These are phyloP conservation scores for Hirschioporus abietinus DNA, from an alignment of 768 basidiomycete species.

Conservation along the genomic window DNA sequence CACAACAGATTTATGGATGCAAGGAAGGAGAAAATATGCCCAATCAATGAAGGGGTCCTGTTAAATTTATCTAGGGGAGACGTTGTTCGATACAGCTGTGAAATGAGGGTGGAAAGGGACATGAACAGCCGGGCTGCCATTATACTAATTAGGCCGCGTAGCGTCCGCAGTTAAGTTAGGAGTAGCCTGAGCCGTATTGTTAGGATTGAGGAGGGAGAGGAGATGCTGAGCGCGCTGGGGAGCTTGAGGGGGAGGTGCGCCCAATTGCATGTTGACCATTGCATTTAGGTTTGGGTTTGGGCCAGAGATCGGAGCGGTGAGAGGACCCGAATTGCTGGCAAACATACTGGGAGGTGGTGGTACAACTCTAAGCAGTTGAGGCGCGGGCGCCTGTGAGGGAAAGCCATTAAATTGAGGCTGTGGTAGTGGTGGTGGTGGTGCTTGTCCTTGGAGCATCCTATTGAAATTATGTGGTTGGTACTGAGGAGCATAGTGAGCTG, in stretches of 20 bases:
- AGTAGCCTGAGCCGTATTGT: neutral
- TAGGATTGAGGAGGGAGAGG: neutral
- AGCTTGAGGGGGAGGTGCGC: neutral
- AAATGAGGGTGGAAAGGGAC: neutral
- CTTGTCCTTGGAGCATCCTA: neutral
- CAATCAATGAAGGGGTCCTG: neutral
- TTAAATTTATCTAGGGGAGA: neutral
- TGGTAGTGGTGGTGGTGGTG: neutral
- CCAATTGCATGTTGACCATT: neutral
- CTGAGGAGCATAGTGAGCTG: conserved; percentile 8
- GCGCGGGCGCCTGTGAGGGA: neutral
- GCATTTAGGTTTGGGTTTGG: conserved; percentile 11
- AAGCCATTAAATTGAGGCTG: neutral
- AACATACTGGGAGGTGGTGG: neutral
- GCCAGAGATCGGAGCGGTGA: conserved; percentile 9
- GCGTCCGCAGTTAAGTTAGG: conserved; percentile 1
- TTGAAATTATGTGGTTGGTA: conserved; percentile 1
- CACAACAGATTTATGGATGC: neutral
- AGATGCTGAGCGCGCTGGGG: neutral
- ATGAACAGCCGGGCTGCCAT: neutral
- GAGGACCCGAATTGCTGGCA: neutral
- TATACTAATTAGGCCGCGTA: neutral
- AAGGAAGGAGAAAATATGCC: neutral
- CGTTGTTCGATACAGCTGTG: neutral
- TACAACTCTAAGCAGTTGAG: neutral